Evolutionary conservation across 2,329 filamentous ascomycete genomes (phyloP), one percentile per base, ranked within the genome.

Genomic region (Cercospora sp.): DNA sequence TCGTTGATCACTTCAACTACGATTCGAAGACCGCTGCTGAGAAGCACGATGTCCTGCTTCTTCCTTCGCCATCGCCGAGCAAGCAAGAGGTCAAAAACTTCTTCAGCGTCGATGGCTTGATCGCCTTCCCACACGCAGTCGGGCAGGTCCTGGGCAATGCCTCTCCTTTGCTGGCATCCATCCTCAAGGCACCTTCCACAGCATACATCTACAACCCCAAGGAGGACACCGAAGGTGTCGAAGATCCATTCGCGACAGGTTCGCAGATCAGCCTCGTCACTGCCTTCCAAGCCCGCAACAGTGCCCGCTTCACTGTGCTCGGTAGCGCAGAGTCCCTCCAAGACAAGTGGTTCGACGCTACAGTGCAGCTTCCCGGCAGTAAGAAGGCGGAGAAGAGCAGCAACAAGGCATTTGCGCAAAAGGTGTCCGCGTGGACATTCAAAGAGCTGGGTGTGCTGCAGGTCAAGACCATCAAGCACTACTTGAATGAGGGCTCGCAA

Each of bases 1-100:
- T 97, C 5, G 90, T 98, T 70, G 95, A 98, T 81, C 95, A 99
- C 84, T 97, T 98, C 88, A 91, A 92, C 83, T 95, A 95, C 82
- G 94, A 98, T 77, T 85, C 86, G 66, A 74, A 87, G 34, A 92
- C 90, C 49, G 90, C 94, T 4, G 78, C 89, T 61, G 93, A 97
- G 72, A 87, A 89, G 77, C 95, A 99, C 81, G 93, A 98, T 81
- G 91, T 97, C 32, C 85, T 99, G 55, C 85, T 97, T 32, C 82
- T 97, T 62, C 87, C 91, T 53, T 85, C 88, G 40, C 91, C 93
- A 3, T 82, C 83, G 68, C 82, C 86, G 61, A 79, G 90, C 69
- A 90, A 91, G 74, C 77, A 87, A 26, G 92, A 89, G 73, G 83
- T 93, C 66, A 91, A 90, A 84, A 86, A 91, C 77, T 93, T 90